phyloP scores from a whole-genome alignment of 1,284 basidiomycete genomes.

The Malassezia furfur region DNA sequence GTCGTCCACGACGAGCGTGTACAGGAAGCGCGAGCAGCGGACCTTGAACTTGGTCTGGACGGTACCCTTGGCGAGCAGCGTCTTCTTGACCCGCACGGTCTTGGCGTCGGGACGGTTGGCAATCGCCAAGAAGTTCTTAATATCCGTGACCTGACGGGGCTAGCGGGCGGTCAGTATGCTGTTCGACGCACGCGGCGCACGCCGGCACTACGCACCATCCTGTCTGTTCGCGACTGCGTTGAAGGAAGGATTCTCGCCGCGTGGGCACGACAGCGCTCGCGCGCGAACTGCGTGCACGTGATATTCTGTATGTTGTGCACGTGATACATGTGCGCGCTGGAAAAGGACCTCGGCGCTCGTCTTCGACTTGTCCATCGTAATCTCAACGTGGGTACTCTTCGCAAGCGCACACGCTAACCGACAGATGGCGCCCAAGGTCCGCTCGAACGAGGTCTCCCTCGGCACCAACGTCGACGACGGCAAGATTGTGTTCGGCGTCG shows the following conservation, averaged over 20 bases:
- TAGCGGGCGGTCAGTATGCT: conserved; percentile 48
- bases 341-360: conserved; percentile 3
- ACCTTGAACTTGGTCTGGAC: conserved; percentile 90
- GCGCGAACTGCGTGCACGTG: conserved; percentile 13
- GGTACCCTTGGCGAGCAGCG: conserved; percentile 64
- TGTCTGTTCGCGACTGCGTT: conserved; percentile 13
- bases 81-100: conserved; percentile 96
- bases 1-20: conserved; percentile 91
- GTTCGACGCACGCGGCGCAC: background rate
- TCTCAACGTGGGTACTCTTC: conserved; percentile 12
- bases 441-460: conserved; percentile 44
- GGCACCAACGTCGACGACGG: conserved; percentile 48
- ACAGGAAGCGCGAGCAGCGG: conserved; percentile 90
- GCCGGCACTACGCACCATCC: conserved; percentile 9
- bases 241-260: conserved; percentile 3
- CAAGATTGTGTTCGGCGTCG: conserved; percentile 48
- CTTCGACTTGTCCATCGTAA: conserved; percentile 15
- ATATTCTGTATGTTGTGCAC: conserved; percentile 12
- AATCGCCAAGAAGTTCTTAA: conserved; percentile 97
- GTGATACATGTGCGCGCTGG: background rate
- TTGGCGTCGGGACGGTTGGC: conserved; percentile 65
- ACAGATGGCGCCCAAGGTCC: conserved; percentile 46
- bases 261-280: background rate
- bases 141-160: conserved; percentile 97
- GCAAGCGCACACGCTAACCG: conserved; percentile 8